These are phyloP conservation scores for Laetiporus sulphureus DNA, from an alignment of 1,284 basidiomycete genomes.

Conservation along the genomic window DNA sequence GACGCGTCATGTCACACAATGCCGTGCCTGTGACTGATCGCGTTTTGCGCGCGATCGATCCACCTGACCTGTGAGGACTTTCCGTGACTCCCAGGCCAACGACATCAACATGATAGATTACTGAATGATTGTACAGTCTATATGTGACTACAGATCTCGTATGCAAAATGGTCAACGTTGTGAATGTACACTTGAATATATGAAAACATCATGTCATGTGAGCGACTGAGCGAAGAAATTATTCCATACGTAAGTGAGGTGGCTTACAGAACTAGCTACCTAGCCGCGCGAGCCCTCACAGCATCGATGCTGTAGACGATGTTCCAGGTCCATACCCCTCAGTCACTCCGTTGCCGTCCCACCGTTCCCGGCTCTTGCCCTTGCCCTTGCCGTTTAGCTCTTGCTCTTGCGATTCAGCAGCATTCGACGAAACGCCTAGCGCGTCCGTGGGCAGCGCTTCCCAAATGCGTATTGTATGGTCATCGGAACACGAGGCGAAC, in stretches of 20 bases:
- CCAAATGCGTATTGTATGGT: conserved; percentile 81
- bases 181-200: too few relatives aligned
- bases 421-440: conserved; percentile 10
- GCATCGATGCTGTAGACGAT: conserved; percentile 14
- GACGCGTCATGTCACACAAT: too few relatives aligned
- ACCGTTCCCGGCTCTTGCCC: conserved; percentile 54
- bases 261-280: too few relatives aligned
- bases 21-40: too few relatives aligned
- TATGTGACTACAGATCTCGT: conserved; percentile 4
- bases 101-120: too few relatives aligned
- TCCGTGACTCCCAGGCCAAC: too few relatives aligned
- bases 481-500: conserved; percentile 93
- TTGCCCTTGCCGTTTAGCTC: conserved; percentile 54
- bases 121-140: conserved; percentile 4
- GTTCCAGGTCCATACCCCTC: conserved; percentile 11
- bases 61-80: too few relatives aligned
- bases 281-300: too few relatives aligned
- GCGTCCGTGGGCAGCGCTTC: conserved; percentile 46
- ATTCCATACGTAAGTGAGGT: too few relatives aligned
- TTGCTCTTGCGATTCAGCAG: conserved; percentile 13
- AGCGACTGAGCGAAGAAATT: not conserved
- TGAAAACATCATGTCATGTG: too few relatives aligned
- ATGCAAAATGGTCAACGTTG: too few relatives aligned
- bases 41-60: too few relatives aligned
- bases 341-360: conserved; percentile 29